These are phyloP conservation scores for Phyllachora maydis DNA, from an alignment of 2,329 filamentous ascomycete species.

Conservation along the genomic window DNA sequence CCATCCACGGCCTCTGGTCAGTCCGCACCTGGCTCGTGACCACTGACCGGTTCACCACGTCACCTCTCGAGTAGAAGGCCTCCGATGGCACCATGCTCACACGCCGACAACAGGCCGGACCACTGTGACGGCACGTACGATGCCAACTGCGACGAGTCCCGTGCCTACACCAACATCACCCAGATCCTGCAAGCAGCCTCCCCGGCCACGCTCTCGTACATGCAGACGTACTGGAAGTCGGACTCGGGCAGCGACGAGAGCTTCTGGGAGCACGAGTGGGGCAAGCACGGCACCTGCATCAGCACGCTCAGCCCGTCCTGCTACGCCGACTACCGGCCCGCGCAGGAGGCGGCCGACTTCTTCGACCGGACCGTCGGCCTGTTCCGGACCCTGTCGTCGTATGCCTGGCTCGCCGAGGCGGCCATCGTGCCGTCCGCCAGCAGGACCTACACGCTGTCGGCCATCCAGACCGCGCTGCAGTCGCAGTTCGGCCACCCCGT, in stretches of 20 bases:
- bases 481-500: constrained; percentile 30
- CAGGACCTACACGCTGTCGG: constrained; percentile 33
- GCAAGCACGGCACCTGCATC: constrained; percentile 56
- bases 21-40: neutral
- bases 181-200: constrained; percentile 35
- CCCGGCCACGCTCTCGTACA: constrained; percentile 37
- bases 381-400: constrained; percentile 46
- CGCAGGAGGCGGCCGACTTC: constrained; percentile 47
- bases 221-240: constrained; percentile 55
- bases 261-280: constrained; percentile 59
- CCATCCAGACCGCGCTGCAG: constrained; percentile 37
- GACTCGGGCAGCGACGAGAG: constrained; percentile 38
- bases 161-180: constrained; percentile 45
- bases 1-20: constrained; percentile 44
- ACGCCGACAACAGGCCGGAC: constrained; percentile 24
- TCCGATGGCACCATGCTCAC: no score
- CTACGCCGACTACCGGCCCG: constrained; percentile 37
- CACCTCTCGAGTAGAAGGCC: no score
- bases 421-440: constrained; percentile 33
- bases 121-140: constrained; percentile 53
- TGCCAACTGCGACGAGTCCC: constrained; percentile 37
- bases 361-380: constrained; percentile 44
- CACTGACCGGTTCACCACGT: no score
- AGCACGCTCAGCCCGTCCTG: constrained; percentile 46
- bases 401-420: constrained; percentile 36